These are phyloP conservation scores for Durio zibethinus DNA, from an alignment of 345 rosid genomes.

Conservation along the genomic window DNA sequence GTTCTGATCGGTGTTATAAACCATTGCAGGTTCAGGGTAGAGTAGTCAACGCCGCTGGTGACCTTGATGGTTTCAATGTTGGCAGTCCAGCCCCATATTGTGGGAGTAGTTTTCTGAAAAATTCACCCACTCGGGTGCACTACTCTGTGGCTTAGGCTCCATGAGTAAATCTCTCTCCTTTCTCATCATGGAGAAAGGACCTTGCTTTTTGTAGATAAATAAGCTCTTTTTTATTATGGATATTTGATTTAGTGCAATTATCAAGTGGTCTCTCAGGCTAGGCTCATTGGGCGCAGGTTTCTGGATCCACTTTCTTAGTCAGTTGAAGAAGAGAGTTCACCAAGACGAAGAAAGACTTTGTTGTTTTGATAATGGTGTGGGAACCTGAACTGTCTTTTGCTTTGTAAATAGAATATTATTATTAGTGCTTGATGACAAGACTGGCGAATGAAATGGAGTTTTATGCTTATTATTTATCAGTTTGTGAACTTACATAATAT, in stretches of 20 bases:
- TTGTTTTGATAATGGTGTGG: too few species aligned
- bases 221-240: constrained; percentile 2
- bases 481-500: background rate
- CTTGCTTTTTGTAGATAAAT: constrained; percentile 32
- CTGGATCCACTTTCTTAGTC: too few species aligned
- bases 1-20: constrained; percentile 26
- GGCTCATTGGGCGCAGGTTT: too few species aligned
- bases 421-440: background rate
- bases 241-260: background rate
- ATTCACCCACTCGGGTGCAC: constrained; percentile 36
- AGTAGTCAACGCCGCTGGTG: constrained; percentile 16
- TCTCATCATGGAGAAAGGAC: background rate
- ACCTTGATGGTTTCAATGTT: constrained; percentile 26
- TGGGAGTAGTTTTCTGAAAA: constrained; percentile 56
- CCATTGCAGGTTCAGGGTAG: constrained; percentile 22
- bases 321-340: too few species aligned
- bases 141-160: constrained; percentile 54
- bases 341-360: too few species aligned
- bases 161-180: constrained; percentile 22
- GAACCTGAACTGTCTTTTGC: background rate
- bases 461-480: background rate
- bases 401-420: background rate
- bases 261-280: background rate
- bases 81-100: constrained; percentile 51
- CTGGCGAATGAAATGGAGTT: background rate